A percentile compares a stretch with the other conserved stretches of the same genome.
Evolutionary conservation across 306 rosid species (phyloP).

Genomic region (Arachis hypogaea): DNA sequence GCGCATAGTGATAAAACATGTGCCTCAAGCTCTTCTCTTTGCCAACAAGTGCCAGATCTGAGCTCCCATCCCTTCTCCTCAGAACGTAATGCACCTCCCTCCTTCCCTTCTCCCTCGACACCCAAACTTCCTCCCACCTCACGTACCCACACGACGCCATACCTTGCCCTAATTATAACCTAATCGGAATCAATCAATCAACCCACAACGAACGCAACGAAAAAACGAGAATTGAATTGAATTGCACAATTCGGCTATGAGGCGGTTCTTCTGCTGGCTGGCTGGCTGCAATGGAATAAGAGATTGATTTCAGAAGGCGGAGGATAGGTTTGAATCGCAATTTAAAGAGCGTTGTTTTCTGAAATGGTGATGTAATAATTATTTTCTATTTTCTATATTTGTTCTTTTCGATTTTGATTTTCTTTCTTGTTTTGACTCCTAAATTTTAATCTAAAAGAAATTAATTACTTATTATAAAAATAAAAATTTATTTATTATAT

Average conservation of each 20-base stretch:
- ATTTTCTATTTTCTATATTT: too few relatives aligned
- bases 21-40: conserved; percentile 77
- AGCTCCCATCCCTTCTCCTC: conserved; percentile 55
- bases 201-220: not conserved
- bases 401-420: too few relatives aligned
- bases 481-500: too few relatives aligned
- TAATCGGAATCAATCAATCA: not conserved
- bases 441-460: too few relatives aligned
- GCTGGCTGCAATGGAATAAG: not conserved
- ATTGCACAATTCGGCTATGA: not conserved
- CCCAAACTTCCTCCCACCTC: conserved; percentile 75
- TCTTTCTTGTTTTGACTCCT: too few relatives aligned
- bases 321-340: conserved; percentile 36
- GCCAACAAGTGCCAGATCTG: conserved; percentile 82
- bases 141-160: conserved; percentile 51
- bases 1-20: conserved; percentile 68
- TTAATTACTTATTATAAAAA: too few relatives aligned
- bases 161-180: not conserved
- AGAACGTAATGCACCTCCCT: conserved; percentile 75
- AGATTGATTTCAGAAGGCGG: not conserved
- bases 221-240: not conserved
- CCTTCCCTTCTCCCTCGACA: conserved; percentile 62
- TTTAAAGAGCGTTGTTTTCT: conserved; percentile 37
- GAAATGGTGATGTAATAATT: not conserved
- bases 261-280: too few relatives aligned